Evolutionary conservation across 805 yeast genomes (phyloP), one percentile per base, ranked within the genome.

Genomic region (Millerozyma acaciae): DNA sequence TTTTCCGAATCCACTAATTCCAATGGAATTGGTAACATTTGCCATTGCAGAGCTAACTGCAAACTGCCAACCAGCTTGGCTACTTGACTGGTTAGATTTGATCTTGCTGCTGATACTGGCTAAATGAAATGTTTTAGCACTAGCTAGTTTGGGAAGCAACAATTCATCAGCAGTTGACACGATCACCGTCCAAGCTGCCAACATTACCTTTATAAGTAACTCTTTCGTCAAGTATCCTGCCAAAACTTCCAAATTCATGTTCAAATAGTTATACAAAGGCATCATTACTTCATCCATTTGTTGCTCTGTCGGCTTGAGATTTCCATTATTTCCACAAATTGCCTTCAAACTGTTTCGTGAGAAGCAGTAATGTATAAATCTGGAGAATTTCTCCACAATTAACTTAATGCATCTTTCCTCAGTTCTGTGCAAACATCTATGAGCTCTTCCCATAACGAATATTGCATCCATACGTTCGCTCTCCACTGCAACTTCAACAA

Each of bases 151-250:
- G 0, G 97, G 97, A 5, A 90, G 57, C 4, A 88, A 53, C 12
- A 90, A 60, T 23, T 68, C 71, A 47, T 87, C 96, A 1, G 90
- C 83, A 16, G 78, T 68, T 2, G 65, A 58, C 6, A 90, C 63
- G 2, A 87, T 77, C 8, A 77, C 78, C n/a, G 64, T 60, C 97
- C 97, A 90, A 0, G 90, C 76, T 32, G 80, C 81, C 1, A 80
- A 48, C 84, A 86, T 82, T 0, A 85, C 84, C 42, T 75, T 73
- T 32, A 73, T 51, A 12, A 82, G 56, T 21, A 82, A 56, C 1
- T 70, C 77, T 13, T 68, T 62, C 1, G 85, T 73, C 25, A 86
- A 55, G 23, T 64, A 69, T 8, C 71, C 61, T 0, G 86, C 87
- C 25, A 86, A 58, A 1, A 81, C 78, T 33, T 70, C 70, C 29